Conservation (phyloP, 768 basidiomycete genomes). For the Podaxis rugospora region DNA sequence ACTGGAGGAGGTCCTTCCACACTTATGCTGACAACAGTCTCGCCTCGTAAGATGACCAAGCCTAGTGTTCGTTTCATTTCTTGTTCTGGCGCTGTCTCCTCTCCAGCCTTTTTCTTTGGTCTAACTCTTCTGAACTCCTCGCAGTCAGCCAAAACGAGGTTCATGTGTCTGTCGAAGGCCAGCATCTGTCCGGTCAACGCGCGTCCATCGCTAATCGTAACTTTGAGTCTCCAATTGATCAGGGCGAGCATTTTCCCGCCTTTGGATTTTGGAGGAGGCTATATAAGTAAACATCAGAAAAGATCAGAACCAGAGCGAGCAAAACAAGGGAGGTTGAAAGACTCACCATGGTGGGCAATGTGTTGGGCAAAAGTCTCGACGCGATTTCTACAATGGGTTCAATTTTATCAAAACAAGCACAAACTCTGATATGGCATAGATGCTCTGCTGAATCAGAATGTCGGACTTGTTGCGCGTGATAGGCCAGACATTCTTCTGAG, state of each 20-base stretch:
- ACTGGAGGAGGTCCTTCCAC: slow-evolving; percentile 96
- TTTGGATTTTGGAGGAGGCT: slow-evolving; percentile 96
- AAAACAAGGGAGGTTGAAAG: neutral
- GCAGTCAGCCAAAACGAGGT: slow-evolving; percentile 95
- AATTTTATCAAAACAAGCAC: slow-evolving; percentile 20
- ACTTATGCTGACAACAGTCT: slow-evolving; percentile 90
- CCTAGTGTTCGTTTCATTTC: slow-evolving; percentile 96
- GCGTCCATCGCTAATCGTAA: slow-evolving; percentile 97
- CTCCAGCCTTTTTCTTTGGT: slow-evolving; percentile 87
- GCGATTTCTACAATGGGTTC: slow-evolving; percentile 13
- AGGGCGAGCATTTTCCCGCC: slow-evolving; percentile 97
- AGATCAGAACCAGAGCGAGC: slow-evolving; percentile 11
- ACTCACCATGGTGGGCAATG: slow-evolving; percentile 54
- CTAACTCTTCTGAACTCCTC: slow-evolving; percentile 94
- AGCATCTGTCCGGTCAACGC: slow-evolving; percentile 97
- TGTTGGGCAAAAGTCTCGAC: slow-evolving; percentile 13
- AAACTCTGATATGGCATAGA: slow-evolving; percentile 14
- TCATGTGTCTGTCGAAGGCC: slow-evolving; percentile 99
- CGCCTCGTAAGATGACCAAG: slow-evolving; percentile 94
- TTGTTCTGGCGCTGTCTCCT: slow-evolving; percentile 74
- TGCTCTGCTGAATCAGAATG: neutral
- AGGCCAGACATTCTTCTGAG: neutral
- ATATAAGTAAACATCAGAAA: slow-evolving; percentile 7
- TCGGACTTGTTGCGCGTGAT: neutral
- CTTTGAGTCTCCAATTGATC: slow-evolving; percentile 96